Evolutionary conservation across 2,329 filamentous ascomycete genomes (phyloP).

Genomic region (Trichoderma koningiopsis): DNA sequence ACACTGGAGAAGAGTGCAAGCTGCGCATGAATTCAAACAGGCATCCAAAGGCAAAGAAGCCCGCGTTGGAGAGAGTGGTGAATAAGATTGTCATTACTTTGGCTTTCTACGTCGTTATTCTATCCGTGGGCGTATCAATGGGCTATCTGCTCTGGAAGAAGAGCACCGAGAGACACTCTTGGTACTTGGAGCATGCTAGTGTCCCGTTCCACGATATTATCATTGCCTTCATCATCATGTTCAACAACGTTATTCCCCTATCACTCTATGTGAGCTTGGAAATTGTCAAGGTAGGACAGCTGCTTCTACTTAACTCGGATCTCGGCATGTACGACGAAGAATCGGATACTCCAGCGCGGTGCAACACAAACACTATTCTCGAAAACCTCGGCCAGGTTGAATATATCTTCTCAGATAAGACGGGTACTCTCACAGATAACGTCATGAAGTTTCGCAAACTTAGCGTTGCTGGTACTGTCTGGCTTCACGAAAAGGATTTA

Average conservation of each 20-base stretch:
- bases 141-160: slow-evolving; percentile 78
- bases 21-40: slow-evolving; percentile 92
- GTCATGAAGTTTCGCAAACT: slow-evolving; percentile 94
- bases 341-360: slow-evolving; percentile 82
- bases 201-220: slow-evolving; percentile 83
- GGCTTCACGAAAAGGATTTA: slow-evolving; percentile 80
- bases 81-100: slow-evolving; percentile 83
- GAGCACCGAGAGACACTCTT: slow-evolving; percentile 67
- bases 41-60: slow-evolving; percentile 81
- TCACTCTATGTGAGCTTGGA: slow-evolving; percentile 91
- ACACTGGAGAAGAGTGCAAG: slow-evolving; percentile 88
- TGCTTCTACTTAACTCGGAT: slow-evolving; percentile 78
- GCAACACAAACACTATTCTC: slow-evolving; percentile 91
- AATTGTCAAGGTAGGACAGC: slow-evolving; percentile 76
- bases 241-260: slow-evolving; percentile 92
- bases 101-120: slow-evolving; percentile 73
- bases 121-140: slow-evolving; percentile 80
- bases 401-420: slow-evolving; percentile 93
- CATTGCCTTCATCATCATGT: slow-evolving; percentile 91
- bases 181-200: slow-evolving; percentile 71
- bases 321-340: slow-evolving; percentile 88
- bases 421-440: slow-evolving; percentile 91
- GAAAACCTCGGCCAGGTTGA: slow-evolving; percentile 90
- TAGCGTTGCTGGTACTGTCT: slow-evolving; percentile 84
- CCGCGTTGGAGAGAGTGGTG: slow-evolving; percentile 72